Evolutionary conservation across 768 basidiomycete genomes (phyloP).

Genomic region (Mycena kentingensis): DNA sequence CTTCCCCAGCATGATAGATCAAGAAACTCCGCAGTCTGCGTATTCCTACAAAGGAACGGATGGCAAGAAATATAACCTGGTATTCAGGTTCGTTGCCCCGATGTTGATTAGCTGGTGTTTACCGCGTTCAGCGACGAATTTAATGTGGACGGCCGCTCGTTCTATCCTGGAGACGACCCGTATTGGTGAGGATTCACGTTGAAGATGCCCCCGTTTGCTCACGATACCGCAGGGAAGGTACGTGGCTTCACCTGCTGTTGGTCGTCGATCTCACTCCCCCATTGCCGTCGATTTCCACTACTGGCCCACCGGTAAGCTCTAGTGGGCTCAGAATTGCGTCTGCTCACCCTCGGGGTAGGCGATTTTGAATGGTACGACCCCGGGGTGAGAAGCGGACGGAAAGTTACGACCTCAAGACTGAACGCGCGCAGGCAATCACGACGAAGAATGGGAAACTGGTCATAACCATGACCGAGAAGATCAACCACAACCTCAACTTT

Average conservation of each 20-base stretch:
- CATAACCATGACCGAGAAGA: slow-evolving; percentile 59
- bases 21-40: slow-evolving; percentile 65
- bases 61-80: slow-evolving; percentile 76
- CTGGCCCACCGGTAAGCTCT: slow-evolving; percentile 45
- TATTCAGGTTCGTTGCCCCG: slow-evolving; percentile 56
- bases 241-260: too few relatives aligned
- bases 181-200: too few relatives aligned
- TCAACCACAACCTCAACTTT: slow-evolving; percentile 67
- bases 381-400: slow-evolving; percentile 31
- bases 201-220: too few relatives aligned
- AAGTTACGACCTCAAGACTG: background rate
- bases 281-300: slow-evolving; percentile 70
- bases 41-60: slow-evolving; percentile 66
- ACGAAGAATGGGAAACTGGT: slow-evolving; percentile 61
- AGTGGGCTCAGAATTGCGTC: background rate
- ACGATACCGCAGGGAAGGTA: too few relatives aligned
- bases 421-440: slow-evolving; percentile 43
- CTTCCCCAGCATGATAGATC: slow-evolving; percentile 73
- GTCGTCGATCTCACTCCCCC: slow-evolving; percentile 39
- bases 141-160: slow-evolving; percentile 64
- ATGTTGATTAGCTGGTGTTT: background rate
- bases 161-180: slow-evolving; percentile 76
- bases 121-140: slow-evolving; percentile 59
- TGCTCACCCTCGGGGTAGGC: slow-evolving; percentile 21
- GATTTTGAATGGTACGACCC: slow-evolving; percentile 67